Evolutionary conservation across 192 early-diverging fungal species (phyloP), one percentile per base, ranked within the genome.

Genomic region (Umbelopsis ramanniana): DNA sequence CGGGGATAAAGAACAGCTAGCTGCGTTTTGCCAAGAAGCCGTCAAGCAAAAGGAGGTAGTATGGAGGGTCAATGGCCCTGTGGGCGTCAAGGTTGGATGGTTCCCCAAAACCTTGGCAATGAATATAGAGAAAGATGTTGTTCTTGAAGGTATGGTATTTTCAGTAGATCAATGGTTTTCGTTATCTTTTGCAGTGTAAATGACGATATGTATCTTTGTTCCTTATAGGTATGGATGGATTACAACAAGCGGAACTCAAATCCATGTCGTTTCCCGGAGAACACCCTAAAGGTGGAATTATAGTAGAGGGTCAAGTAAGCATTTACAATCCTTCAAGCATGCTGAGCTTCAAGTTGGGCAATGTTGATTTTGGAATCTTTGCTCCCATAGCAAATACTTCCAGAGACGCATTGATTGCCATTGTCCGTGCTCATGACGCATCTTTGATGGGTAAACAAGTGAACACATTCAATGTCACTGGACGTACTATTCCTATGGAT

Each of bases 331-430:
- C 79, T 33, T 81, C 79, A 2, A 72, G 35, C 7, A 73, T 69
- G 9, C 57, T 81, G 5, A 77, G 79, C 24, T 29, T 81, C 11
- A 55, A 19, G 17, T 22, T 81, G 17, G 79, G 79, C 21, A 60
- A 81, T 69, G 66, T 81, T 5, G 70, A 81, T 33, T 81, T 81
- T 46, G 79, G 72, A 21, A 81, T 81, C 37, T 74, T 67, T 60
- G 67, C 77, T 6, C 75, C 68, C 8, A 19, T 47, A 45, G 54
- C 47, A 66, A 52, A 68, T 35, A 46, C 17, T 50, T 54, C 52
- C 45, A 55, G 70, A 46, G 79, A 81, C 9, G 70, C 66, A 24
- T 14, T 70, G 60, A 76, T 81, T 35, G 79, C 72, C 4, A 22
- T 81, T 24, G 79, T 81, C 14, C 66, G 47, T 24, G 79, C 75